Evolutionary conservation across 2,329 filamentous ascomycete genomes (phyloP), one percentile per base, ranked within the genome.

Genomic region (Claviceps purpurea): DNA sequence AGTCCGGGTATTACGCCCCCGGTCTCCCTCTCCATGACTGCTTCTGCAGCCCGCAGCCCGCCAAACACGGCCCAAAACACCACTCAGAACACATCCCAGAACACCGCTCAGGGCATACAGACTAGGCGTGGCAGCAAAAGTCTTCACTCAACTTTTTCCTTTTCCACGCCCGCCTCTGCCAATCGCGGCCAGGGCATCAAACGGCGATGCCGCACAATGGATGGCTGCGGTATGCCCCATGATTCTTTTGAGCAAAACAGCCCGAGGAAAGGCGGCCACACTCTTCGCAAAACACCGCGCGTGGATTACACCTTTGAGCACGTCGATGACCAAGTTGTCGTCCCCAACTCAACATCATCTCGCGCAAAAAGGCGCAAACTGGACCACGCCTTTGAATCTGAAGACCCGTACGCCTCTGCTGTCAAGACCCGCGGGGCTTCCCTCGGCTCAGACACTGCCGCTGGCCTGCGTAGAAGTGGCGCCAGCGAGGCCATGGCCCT

Each of bases 291-390:
- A 62, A 71, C 77, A 50, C 68, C 74, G 50, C 75, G 76, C 54
- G 70, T 81, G 56, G 77, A 81, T 63, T 81, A 81, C 67, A 76
- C 74, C 38, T 69, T 73, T 59, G 72, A 75, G 58, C 74, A 77
- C 57, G 70, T 74, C 55, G 71, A 73, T 51, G 74, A 78, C 54
- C 75, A 79, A 44, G 63, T 63, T 43, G 51, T 62, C 47, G 64
- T 65, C 41, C 65, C 64, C 57, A 66, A 61, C 62, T 65, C 63
- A 8, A 62, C 65, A 18, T 61, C 64, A 18, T 62, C 65, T 49
- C 68, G 68, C 52, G 59, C 58, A 53, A 66, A 64, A 54, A 69
- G 70, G 61, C 63, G 70, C 58, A 66, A 61, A 55, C 58, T 65
- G n/a, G 64, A 65, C 26, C 58, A 61, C 50, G 63, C 59, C 51